phyloP scores from a whole-genome alignment of 2,329 filamentous ascomycete species.

The Neospermospora avenae region DNA sequence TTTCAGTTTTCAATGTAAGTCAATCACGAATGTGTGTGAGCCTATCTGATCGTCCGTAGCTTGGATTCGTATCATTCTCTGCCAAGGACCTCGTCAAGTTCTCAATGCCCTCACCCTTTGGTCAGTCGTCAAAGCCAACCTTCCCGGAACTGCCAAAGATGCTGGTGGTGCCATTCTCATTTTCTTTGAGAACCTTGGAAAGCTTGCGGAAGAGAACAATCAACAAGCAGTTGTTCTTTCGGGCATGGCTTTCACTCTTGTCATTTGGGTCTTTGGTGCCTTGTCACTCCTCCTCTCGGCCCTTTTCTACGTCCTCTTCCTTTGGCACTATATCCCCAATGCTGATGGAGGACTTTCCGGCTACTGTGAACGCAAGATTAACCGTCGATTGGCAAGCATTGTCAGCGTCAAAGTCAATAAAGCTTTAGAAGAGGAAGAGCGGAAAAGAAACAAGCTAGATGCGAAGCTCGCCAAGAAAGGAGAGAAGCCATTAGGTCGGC shows the following conservation, averaged over 20 bases:
- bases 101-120: slow-evolving; percentile 88
- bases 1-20: slow-evolving; percentile 61
- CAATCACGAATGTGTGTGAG: slow-evolving; percentile 13
- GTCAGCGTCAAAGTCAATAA: slow-evolving; percentile 86
- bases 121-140: slow-evolving; percentile 73
- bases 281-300: slow-evolving; percentile 71
- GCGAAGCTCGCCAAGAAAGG: slow-evolving; percentile 49
- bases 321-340: slow-evolving; percentile 87
- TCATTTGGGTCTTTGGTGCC: slow-evolving; percentile 84
- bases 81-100: slow-evolving; percentile 86
- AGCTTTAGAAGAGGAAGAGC: slow-evolving; percentile 76
- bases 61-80: slow-evolving; percentile 85
- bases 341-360: slow-evolving; percentile 75
- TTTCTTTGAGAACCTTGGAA: slow-evolving; percentile 80
- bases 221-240: slow-evolving; percentile 80
- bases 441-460: slow-evolving; percentile 52
- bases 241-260: slow-evolving; percentile 86
- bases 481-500: slow-evolving; percentile 48
- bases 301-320: slow-evolving; percentile 80
- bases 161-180: slow-evolving; percentile 64
- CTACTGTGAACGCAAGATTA: slow-evolving; percentile 91
- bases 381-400: slow-evolving; percentile 77
- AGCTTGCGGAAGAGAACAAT: slow-evolving; percentile 68
- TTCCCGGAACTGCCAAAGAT: slow-evolving; percentile 57
- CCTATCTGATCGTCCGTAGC: slow-evolving; percentile 45